Evolutionary conservation across 257 asterid genomes (phyloP).

Genomic region (Salvia rosmarinus): DNA sequence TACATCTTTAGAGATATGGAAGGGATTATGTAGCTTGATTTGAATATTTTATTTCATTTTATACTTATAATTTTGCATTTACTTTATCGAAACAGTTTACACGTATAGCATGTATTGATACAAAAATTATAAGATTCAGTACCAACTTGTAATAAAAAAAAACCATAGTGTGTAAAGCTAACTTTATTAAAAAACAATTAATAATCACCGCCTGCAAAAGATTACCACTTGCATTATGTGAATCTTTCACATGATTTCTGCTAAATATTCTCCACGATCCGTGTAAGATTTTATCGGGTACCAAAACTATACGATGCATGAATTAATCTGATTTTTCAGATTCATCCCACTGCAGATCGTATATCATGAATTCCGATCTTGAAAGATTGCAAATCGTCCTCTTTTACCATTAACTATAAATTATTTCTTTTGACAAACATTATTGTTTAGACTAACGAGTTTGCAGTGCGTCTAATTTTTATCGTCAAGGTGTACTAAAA

Average conservation of each 20-base stretch:
- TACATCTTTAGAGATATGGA: background rate
- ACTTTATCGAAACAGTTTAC: background rate
- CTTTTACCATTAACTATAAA: background rate
- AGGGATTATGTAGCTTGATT: background rate
- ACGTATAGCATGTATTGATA: background rate
- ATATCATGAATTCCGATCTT: conserved; percentile 33
- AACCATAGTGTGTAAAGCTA: background rate
- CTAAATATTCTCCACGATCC: conserved; percentile 24
- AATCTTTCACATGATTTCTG: conserved; percentile 17
- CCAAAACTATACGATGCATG: conserved; percentile 44
- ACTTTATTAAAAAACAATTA: background rate
- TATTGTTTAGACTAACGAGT: background rate
- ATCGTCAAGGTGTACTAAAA: background rate
- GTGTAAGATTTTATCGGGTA: conserved; percentile 29
- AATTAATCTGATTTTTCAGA: conserved; percentile 36
- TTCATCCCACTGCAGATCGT: conserved; percentile 28
- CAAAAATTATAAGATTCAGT: background rate
- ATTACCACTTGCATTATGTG: conserved; percentile 25
- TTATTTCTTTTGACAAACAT: conserved; percentile 11
- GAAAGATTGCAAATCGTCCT: conserved; percentile 31
- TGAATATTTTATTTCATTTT: background rate
- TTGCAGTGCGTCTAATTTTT: conserved; percentile 15
- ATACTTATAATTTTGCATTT: background rate
- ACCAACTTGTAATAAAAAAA: conserved; percentile 16
- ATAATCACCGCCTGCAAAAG: background rate